A percentile compares a stretch with the other conserved stretches of the same genome.
Conservation (phyloP, 2,329 filamentous ascomycete genomes). For the Elsinoe perseae region DNA sequence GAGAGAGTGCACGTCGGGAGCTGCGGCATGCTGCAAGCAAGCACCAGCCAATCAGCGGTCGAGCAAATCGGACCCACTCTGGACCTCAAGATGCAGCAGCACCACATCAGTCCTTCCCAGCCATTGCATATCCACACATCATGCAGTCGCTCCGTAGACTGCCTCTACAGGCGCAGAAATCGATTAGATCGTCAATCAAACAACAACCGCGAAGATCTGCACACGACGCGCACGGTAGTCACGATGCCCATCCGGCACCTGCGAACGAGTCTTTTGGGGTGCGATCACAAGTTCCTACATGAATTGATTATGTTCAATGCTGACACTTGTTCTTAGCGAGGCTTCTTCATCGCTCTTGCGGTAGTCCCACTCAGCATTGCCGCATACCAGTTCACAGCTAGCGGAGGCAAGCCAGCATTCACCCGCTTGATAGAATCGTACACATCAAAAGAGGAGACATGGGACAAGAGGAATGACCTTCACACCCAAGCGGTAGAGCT, state of each 20-base stretch:
- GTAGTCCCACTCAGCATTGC: slow-evolving; percentile 38
- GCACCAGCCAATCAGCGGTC: not conserved
- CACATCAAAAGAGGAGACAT: slow-evolving; percentile 45
- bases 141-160: slow-evolving; percentile 42
- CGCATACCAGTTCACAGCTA: slow-evolving; percentile 40
- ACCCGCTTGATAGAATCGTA: slow-evolving; percentile 52
- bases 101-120: not conserved
- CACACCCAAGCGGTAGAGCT: slow-evolving; percentile 56
- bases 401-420: slow-evolving; percentile 34
- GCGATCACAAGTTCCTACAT: slow-evolving; percentile 28
- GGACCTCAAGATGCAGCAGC: not conserved
- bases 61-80: not conserved
- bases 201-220: slow-evolving; percentile 37
- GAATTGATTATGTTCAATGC: not conserved
- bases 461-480: slow-evolving; percentile 50
- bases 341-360: slow-evolving; percentile 42
- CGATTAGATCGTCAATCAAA: slow-evolving; percentile 28
- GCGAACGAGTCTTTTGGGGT: slow-evolving; percentile 46
- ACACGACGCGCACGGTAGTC: slow-evolving; percentile 29
- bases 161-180: slow-evolving; percentile 35
- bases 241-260: slow-evolving; percentile 32
- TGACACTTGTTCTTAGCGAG: slow-evolving; percentile 29
- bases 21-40: not conserved
- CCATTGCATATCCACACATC: slow-evolving; percentile 17
- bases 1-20: not conserved